Base-by-base conservation (phyloP, 1,284 basidiomycete species). In the Apiotrichum montevideense region DNA sequence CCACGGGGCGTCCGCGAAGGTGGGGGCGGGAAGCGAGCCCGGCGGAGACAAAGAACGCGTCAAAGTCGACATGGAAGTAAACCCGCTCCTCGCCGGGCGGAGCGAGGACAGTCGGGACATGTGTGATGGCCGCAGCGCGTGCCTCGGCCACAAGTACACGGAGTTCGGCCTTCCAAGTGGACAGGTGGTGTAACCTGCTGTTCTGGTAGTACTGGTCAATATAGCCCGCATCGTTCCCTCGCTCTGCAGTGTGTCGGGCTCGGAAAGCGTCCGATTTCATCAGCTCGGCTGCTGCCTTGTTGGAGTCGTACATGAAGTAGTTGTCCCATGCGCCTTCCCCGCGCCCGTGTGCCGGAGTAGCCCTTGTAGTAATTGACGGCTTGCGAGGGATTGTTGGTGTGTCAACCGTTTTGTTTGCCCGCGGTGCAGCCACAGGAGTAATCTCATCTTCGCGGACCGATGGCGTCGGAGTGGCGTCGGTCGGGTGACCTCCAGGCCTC, bases 11-110 rank as follows among this genome's bases (percentile, higher is more conserved):
- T 1, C 90, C 90, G 52, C 83, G 84, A 43, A 95, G 74, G 57
- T 94, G 81, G 0, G 90, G 89, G 0, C 89, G 79, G 53, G 81
- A 83, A 3, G 88, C 80, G 47, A 95, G 74, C 0, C 91, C 90
- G n/a, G 87, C 92, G 1, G 88, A 86, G 10, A 97, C 93, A 69
- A 98, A 98, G 80, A 98, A 98, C 67, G 87, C 91, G 71, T 98
- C 95, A 68, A 98, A 98, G 74, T 97, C 93, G 67, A 90, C 90
- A 68, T 97, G 93, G 83, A 96, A 87, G 66, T 95, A 87, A 14
- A 90, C 83, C 11, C 83, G 81, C 47, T 86, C 83, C 1, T 62
- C 42, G 0, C 58, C 56, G 14, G 55, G 51, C 9, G 53, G 49
- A 3, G 65, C 51, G 3, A 64, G 51, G 3, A 56, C 52, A 6